Conservation (phyloP, 192 early-diverging fungal species). For the Rhizoclosmatium sp. region DNA sequence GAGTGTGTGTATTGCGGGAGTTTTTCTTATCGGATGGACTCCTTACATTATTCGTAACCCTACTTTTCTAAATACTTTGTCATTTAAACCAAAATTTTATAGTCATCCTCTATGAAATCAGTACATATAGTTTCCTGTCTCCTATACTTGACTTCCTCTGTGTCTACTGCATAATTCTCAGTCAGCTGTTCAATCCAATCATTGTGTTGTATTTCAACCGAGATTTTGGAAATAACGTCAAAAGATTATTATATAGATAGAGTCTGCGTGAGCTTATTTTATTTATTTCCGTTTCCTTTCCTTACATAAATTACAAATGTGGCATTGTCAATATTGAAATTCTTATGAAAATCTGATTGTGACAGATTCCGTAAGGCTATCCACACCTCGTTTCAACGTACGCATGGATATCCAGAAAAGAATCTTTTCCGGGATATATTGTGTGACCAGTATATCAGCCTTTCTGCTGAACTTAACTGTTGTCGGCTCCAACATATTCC, state of each 20-base stretch:
- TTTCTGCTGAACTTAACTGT: too few relatives aligned
- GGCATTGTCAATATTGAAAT: not conserved
- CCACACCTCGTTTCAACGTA: not conserved
- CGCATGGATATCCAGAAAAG: too few relatives aligned
- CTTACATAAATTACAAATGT: not conserved
- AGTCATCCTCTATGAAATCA: not conserved
- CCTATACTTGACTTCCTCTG: not conserved
- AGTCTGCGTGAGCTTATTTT: not conserved
- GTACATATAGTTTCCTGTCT: not conserved
- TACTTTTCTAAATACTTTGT: not conserved
- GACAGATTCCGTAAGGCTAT: not conserved
- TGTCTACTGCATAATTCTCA: not conserved
- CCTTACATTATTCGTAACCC: not conserved
- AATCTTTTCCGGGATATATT: too few relatives aligned
- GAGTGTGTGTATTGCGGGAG: not conserved
- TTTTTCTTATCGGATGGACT: conserved; percentile 10
- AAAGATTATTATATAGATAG: not conserved
- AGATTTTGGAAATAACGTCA: not conserved
- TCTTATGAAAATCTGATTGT: not conserved
- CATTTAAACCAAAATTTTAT: not conserved
- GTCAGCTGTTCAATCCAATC: not conserved
- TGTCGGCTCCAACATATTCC: too few relatives aligned
- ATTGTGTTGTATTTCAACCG: not conserved
- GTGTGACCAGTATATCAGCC: too few relatives aligned
- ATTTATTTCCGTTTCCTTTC: not conserved